phyloP scores from a whole-genome alignment of 2,329 filamentous ascomycete genomes.

The Domatiomyces globalis region DNA sequence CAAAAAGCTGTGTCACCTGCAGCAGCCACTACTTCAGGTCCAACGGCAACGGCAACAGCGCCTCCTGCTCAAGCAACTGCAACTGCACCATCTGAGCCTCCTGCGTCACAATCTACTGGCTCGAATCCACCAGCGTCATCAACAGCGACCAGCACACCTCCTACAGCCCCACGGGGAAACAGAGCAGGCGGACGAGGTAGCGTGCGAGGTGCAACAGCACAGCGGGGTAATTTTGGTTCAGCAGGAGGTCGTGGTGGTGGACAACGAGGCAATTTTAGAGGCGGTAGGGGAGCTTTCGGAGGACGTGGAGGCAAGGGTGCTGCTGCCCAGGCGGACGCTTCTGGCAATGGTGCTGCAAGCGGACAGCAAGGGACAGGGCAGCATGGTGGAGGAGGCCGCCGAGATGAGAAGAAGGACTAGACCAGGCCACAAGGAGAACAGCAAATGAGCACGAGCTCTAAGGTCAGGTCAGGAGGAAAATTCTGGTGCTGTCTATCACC shows the following conservation, averaged over 20 bases:
- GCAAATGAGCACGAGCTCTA: no score
- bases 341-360: not conserved
- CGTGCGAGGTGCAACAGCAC: constrained; percentile 4
- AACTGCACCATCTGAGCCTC: not conserved
- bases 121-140: not conserved
- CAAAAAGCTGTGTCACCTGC: constrained; percentile 4
- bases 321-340: not conserved
- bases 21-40: not conserved
- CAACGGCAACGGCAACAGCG: constrained; percentile 9
- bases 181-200: constrained; percentile 5
- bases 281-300: constrained; percentile 60
- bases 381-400: no score
- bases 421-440: not conserved
- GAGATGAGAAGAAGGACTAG: not conserved
- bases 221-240: constrained; percentile 17
- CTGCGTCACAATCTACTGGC: not conserved
- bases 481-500: no score
- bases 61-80: constrained; percentile 8
- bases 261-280: constrained; percentile 8
- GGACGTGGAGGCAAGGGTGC: constrained; percentile 44
- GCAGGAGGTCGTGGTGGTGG: constrained; percentile 13
- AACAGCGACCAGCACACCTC: constrained; percentile 1
- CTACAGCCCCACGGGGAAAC: constrained; percentile 9
- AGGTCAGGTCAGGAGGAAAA: no score
- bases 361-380: not conserved